Evolutionary conservation across 1,284 basidiomycete genomes (phyloP), one percentile per base, ranked within the genome.

Genomic region (Coniferiporia sulphurascens): DNA sequence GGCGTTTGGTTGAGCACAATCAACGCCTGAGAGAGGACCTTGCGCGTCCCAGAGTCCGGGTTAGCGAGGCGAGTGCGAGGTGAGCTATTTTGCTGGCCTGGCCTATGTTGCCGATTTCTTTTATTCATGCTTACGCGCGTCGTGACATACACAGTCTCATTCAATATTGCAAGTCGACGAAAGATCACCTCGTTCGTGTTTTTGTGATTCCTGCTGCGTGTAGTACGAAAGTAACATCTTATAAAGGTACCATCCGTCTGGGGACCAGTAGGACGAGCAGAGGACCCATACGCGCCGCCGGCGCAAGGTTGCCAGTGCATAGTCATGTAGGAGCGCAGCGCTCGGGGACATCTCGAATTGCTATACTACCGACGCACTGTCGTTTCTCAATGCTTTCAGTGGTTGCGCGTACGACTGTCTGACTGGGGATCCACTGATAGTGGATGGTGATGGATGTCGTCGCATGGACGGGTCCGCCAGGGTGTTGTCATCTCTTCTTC

Each of bases 1-100:
- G 95, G 52, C 81, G 95, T 59, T 78, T 98, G 65, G 86, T 87
- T 62, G 95, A 98, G 77, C 94, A 98, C 76, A 98, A 98, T 71
- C 86, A 90, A 71, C 82, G 95, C 62, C 75, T 98, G 66, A 79
- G 86, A 68, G 95, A 98, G 74, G 95, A 98, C 71, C 76, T 98
- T 62, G 86, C 88, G 53, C 77, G 95, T 64, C 93, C 93, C 27
- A 80, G 95, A 65, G 84, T 95, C 64, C 82, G 88, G 62, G 91
- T 98, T 50, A 94, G 91, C 69, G 94, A 97, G 74, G 95, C 95
- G 45, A 91, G 87, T 69, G 82, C 89, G 59, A 91, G 86, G 94
- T 96, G 69, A 67, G 88, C 27, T 21, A 41, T 21, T 35, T 36
- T 32, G 36, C 69, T 58, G 34, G 21, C 41, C 41, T 17, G 32